phyloP scores from a whole-genome alignment of 2,329 filamentous ascomycete species.

The Calonectria honghensis region DNA sequence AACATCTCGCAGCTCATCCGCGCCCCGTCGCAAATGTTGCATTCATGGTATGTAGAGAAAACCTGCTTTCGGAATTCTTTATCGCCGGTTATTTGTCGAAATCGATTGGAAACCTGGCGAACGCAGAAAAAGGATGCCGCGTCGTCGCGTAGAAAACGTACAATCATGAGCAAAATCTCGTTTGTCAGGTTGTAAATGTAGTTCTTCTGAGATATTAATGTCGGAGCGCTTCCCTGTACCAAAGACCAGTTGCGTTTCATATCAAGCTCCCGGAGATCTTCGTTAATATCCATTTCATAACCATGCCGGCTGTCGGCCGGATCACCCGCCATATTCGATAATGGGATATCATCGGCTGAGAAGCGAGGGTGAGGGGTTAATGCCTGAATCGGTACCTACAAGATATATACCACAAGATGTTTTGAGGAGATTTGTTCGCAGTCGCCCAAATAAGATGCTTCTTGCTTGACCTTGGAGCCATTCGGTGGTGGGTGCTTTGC shows the following conservation, averaged over 20 bases:
- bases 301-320: background rate
- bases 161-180: background rate
- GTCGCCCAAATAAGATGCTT: background rate
- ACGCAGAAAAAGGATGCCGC: background rate
- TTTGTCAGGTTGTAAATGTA: slow-evolving; percentile 5
- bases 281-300: background rate
- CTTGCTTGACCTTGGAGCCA: background rate
- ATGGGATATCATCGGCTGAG: background rate
- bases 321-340: background rate
- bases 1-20: background rate
- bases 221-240: background rate
- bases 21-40: background rate
- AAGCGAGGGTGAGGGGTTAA: background rate
- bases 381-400: background rate
- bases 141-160: background rate
- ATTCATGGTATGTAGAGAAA: slow-evolving; percentile 1
- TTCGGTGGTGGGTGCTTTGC: background rate
- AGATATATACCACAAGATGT: background rate
- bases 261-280: background rate
- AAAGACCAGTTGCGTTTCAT: background rate
- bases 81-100: background rate
- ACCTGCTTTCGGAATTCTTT: background rate
- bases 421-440: background rate
- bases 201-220: background rate
- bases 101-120: background rate